These are phyloP conservation scores for Styphnolobium japonicum DNA, from an alignment of 306 rosid genomes.

Conservation along the genomic window DNA sequence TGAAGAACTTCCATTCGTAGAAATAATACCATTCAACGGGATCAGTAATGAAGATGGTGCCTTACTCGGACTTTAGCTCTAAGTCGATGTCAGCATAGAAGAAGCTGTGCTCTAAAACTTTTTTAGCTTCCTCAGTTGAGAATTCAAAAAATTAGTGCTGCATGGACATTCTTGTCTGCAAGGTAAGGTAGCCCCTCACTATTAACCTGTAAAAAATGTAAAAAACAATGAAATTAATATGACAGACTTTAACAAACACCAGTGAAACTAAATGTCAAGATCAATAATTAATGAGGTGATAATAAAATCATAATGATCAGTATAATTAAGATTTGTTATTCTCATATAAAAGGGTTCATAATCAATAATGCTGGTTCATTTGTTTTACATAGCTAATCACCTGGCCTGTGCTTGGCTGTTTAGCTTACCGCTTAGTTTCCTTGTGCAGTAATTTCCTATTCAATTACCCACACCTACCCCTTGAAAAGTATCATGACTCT, in stretches of 20 bases:
- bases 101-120: too few species aligned
- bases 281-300: background rate
- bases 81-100: background rate
- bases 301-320: background rate
- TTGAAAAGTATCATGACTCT: background rate
- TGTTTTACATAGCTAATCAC: too few species aligned
- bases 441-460: background rate
- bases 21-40: background rate
- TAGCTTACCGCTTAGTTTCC: too few species aligned
- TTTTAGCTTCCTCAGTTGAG: too few species aligned
- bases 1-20: background rate
- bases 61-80: background rate
- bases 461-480: background rate
- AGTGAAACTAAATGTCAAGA: background rate
- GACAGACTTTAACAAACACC: background rate
- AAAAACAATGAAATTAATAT: background rate
- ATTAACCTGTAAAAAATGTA: background rate
- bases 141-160: too few species aligned
- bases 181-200: background rate
- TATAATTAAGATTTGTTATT: too few species aligned
- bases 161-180: too few species aligned
- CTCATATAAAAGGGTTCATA: too few species aligned
- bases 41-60: background rate
- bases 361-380: too few species aligned
- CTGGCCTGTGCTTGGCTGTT: too few species aligned